Evolutionary conservation across 1,284 basidiomycete genomes (phyloP), one percentile per base, ranked within the genome.

Genomic region (Ustanciosporium gigantosporum): DNA sequence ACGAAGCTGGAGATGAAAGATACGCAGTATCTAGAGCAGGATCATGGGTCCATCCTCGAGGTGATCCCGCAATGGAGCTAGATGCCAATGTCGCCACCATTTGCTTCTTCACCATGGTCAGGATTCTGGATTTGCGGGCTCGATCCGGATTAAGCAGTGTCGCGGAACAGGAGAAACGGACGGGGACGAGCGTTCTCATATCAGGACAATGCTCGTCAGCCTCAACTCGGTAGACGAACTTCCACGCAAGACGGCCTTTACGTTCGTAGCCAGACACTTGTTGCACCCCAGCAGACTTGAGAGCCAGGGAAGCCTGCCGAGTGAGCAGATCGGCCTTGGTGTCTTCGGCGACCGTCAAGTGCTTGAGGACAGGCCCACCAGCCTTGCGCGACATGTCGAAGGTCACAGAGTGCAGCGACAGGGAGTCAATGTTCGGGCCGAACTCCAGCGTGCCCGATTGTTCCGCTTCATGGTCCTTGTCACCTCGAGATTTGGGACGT

Each of bases 91-190:
- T 60, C 5, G 66, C 41, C 16, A 41, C 66, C 31, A 73, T 56
- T 34, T 65, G 64, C 43, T 73, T 73, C 41, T 62, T 59, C 32
- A 73, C 59, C 29, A 66, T 38, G 31, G 62, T 73, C 20, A 73
- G 32, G 15, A 73, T 45, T 0, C 68, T 27, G 16, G 60, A 65
- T 36, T 70, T 70, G n/a, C 55, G 48, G 5, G 70, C 68, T 2
- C 66, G 46, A 24, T 48, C 46, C 3, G 68, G 67, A 27, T 73
- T 64, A 16, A 73, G 50, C 39, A 73, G 36, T 11, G 60, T 70
- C 3, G 61, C 66, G 14, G 70, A 73, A 31, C 70, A 73, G 8
- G 47, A 64, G 34, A 73, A 69, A 15, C 48, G 36, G 14, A 70
- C 22, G 16, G 68, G 60, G 6, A 65, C 45, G 24, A 73, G 29